Conservation (phyloP, 2,329 filamentous ascomycete species). For the Xylaria sp. region DNA sequence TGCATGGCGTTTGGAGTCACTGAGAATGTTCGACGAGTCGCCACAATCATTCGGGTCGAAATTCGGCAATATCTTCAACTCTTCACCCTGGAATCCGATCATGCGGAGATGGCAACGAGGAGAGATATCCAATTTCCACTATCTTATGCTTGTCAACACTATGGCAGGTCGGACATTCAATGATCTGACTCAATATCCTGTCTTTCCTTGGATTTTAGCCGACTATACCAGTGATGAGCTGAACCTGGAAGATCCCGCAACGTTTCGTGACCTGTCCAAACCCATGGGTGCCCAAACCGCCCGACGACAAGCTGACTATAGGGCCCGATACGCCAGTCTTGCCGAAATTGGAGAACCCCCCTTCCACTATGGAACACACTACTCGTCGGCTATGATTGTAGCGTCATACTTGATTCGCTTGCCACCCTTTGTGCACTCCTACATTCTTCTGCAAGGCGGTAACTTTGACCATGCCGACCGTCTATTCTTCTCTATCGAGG, state of each 20-base stretch:
- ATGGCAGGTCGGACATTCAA: conserved; percentile 98
- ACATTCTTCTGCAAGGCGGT: conserved; percentile 91
- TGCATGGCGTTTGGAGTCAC: conserved; percentile 86
- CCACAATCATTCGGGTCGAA: conserved; percentile 77
- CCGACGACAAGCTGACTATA: conserved; percentile 77
- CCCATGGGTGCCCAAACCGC: conserved; percentile 93
- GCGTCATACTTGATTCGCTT: conserved; percentile 94
- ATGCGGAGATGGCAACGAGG: conserved; percentile 91
- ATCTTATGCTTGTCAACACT: conserved; percentile 97
- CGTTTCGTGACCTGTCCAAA: conserved; percentile 89
- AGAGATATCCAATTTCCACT: conserved; percentile 98
- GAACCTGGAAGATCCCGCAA: conserved; percentile 81
- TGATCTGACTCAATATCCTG: conserved; percentile 95
- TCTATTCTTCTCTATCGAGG: conserved; percentile 90
- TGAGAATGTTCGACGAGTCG: conserved; percentile 68
- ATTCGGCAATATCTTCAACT: conserved; percentile 90
- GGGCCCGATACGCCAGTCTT: conserved; percentile 84
- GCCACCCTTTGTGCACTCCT: conserved; percentile 95
- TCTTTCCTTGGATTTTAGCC: conserved; percentile 96
- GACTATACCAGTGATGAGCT: conserved; percentile 95
- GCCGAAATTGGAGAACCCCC: conserved; percentile 91
- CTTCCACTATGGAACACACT: conserved; percentile 98
- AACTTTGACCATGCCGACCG: conserved; percentile 95
- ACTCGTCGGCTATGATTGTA: conserved; percentile 98
- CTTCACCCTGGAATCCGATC: conserved; percentile 79